Base-by-base conservation (phyloP, 352 stramenopile species). In the Pythium insidiosum region DNA sequence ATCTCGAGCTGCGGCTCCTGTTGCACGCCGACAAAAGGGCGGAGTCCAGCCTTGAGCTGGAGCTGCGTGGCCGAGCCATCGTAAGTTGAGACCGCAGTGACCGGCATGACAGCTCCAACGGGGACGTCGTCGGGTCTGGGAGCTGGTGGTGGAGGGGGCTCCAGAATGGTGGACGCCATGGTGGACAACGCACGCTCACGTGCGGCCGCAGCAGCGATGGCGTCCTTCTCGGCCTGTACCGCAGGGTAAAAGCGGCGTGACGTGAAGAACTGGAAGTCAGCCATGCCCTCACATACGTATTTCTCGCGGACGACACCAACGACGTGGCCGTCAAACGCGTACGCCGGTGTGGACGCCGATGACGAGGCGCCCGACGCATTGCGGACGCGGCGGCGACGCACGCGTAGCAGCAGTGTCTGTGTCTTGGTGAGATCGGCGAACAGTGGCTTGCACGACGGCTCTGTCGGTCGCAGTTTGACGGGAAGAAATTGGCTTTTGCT, bases 221-320 rank as follows among this genome's bases (percentile, higher is more conserved):
- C 6, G 6, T 19, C 20, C 40, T 30, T 19, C 18, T 31, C 28
- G 40, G 33, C 22, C 30, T 30, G 13, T 49, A 38, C 40, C 24
- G 61, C 60, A 12, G 69, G 65, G 37, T 76, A 80, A 49, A 88
- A 91, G 18, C 62, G 56, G 13, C 62, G 45, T 18, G 76, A 60
- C 1, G 79, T 86, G 24, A 91, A 75, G 59, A 85, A 91, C 58
- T 91, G 79, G 56, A 88, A 91, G 53, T 91, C 79, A 22, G 77
- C 79, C 76, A 91, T 88, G 44, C 79, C 79, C 57, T 91, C 74
- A 45, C 79, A 89, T 35, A 89, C 74, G 47, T 87, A 91, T 52
- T 88, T 91, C 37, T 88, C 79, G 6, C 58, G 57, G 24, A 85
- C 62, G 35, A 89, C 47, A 0, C 73, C 77, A 13, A 84, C 67